These are phyloP conservation scores for Mercurialis annua DNA, from an alignment of 345 rosid species.

Conservation along the genomic window DNA sequence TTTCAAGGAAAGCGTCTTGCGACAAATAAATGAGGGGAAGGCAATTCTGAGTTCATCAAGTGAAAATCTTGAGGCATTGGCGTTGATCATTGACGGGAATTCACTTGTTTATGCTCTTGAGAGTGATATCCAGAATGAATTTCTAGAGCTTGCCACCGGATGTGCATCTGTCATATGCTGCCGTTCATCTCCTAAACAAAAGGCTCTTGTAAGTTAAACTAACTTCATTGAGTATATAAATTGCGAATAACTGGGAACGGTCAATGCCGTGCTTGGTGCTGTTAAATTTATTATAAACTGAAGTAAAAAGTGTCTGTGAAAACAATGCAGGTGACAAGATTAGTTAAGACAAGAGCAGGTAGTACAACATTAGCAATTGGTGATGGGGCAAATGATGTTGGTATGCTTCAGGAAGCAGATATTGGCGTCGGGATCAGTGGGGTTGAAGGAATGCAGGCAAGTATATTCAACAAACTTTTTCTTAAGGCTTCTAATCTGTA, in stretches of 20 bases:
- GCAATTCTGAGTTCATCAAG: constrained; percentile 46
- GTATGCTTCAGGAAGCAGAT: constrained; percentile 99
- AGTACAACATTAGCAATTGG: constrained; percentile 87
- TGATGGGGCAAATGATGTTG: constrained; percentile 98
- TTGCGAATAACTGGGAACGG: not conserved
- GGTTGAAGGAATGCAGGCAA: constrained; percentile 96
- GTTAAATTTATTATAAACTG: constrained; percentile 1
- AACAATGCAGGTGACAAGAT: constrained; percentile 74
- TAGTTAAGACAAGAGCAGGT: constrained; percentile 81
- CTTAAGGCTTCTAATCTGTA: not conserved
- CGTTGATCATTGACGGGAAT: constrained; percentile 87
- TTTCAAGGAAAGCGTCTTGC: constrained; percentile 55
- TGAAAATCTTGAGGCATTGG: constrained; percentile 58
- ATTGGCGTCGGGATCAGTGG: constrained; percentile 97
- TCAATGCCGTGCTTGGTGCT: not conserved
- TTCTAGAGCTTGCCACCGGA: constrained; percentile 78
- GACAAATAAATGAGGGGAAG: constrained; percentile 56
- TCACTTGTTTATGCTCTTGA: constrained; percentile 76
- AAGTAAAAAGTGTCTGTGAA: constrained; percentile 4
- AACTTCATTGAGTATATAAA: not conserved
- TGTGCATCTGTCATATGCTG: constrained; percentile 98
- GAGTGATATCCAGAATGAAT: constrained; percentile 61
- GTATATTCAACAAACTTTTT: constrained; percentile 8
- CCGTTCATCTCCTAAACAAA: constrained; percentile 95
- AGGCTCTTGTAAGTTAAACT: constrained; percentile 63